Base-by-base conservation (phyloP, 148 eudicot genomes). In the Rhododendron simsii region DNA sequence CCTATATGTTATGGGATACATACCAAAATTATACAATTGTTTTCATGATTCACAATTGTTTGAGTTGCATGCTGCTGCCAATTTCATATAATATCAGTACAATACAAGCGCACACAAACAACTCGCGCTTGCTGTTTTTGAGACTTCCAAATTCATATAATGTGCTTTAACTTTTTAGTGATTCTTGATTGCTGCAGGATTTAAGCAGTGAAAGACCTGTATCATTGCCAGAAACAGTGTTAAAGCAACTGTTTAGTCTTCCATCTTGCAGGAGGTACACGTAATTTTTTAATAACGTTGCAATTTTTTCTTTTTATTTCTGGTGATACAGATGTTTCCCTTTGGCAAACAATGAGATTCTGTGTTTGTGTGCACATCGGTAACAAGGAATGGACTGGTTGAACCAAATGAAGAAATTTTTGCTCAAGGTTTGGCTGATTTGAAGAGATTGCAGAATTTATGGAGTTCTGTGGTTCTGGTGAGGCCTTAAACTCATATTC, bases 401-500 rank as follows among this genome's bases (percentile, higher is more conserved):
- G 93, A 92, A 83, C 92, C 88, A 84, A 89, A 91, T 50, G 89
- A 82, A 81, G 95, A 88, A 87, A 88, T 59, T 76, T 89, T 87
- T 77, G 90, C 82, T 83, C 81, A 83, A 47, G 91, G 91, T 67
- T 85, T 94, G 57, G 82, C 89, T 71, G 91, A 91, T 87, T 81
- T 93, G 83, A 91, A 86, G 90, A 88, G 84, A 78, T 81, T 84
- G 59, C 90, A 84, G 50, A 91, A 80, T 53, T 73, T 84, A 53
- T 95, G 96, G 98, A 89, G 91, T 80, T 85, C 93, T 86, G 90
- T 89, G 57, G 89, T 93, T 87, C 85, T 91, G 98, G 99, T 96
- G 84, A 92, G 90, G 75, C 78, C 39, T 84, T 77, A 61, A 73
- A 30, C 33, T 83, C 11, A 67, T 26, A 69, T 50, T 14, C 45